Conservation (phyloP, 371 early-diverging fungal species). For the Mucor piriformis region DNA sequence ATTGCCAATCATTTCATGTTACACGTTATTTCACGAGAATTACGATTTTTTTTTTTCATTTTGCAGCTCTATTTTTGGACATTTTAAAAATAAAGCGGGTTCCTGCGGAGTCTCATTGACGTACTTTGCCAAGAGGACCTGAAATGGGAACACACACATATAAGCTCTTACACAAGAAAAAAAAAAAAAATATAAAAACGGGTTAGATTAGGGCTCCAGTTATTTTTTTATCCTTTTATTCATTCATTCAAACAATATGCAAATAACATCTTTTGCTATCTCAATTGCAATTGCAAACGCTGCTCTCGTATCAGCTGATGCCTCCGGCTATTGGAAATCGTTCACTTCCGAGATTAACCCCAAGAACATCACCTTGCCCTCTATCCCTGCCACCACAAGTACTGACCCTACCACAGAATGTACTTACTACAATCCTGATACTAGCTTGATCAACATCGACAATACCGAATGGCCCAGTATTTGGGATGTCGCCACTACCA, state of each 20-base stretch:
- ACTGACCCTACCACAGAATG: slow-evolving; percentile 20
- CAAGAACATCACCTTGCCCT: slow-evolving; percentile 18
- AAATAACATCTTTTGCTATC: slow-evolving; percentile 30
- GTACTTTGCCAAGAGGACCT: no score
- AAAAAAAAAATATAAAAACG: slow-evolving; percentile 6
- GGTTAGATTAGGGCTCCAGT: neutral
- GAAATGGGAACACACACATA: no score
- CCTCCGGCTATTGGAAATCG: slow-evolving; percentile 17
- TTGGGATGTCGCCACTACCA: slow-evolving; percentile 47
- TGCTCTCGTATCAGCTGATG: slow-evolving; percentile 23
- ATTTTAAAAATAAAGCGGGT: no score
- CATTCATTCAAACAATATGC: slow-evolving; percentile 24
- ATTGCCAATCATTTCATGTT: no score
- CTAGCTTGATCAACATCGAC: slow-evolving; percentile 26
- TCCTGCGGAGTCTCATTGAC: no score
- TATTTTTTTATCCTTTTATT: slow-evolving; percentile 2
- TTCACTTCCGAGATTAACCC: slow-evolving; percentile 25
- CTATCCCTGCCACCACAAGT: slow-evolving; percentile 23
- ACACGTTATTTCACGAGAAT: no score
- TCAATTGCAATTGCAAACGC: slow-evolving; percentile 25
- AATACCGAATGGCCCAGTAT: slow-evolving; percentile 43
- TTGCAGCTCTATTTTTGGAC: no score
- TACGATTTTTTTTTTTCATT: no score
- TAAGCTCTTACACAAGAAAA: neutral
- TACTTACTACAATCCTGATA: slow-evolving; percentile 27